These are phyloP conservation scores for Sideroxylon spinosum DNA, from an alignment of 179 eudicot species.

Conservation along the genomic window DNA sequence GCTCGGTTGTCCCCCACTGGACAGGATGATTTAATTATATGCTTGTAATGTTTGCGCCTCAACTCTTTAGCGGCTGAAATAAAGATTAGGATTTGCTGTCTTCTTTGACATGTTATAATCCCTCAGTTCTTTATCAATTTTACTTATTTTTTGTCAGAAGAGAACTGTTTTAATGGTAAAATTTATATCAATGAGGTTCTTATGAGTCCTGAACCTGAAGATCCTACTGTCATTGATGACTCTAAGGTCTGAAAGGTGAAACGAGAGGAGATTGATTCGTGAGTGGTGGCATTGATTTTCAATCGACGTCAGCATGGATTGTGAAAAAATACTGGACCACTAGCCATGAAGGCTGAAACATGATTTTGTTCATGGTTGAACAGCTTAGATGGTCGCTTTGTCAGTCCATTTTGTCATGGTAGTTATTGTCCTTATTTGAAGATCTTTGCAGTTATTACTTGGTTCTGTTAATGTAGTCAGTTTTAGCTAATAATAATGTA, in stretches of 20 bases:
- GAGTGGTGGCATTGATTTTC: neutral
- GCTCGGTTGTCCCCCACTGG: neutral
- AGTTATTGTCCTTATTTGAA: no score
- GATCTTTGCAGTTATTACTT: no score
- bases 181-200: neutral
- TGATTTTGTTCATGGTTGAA: neutral
- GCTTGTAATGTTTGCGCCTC: slow-evolving; percentile 12
- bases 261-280: neutral
- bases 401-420: no score
- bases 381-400: no score
- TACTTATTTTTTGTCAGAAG: neutral
- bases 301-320: neutral
- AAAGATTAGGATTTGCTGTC: neutral
- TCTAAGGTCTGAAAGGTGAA: neutral
- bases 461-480: no score
- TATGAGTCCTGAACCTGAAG: neutral
- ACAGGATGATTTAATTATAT: neutral
- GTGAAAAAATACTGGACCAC: neutral
- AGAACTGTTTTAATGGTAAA: neutral
- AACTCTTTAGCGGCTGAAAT: neutral
- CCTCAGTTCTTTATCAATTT: neutral
- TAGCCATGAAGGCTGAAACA: neutral
- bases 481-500: no score
- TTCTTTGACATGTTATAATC: neutral
- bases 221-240: neutral